These are phyloP conservation scores for Henckelia pumila DNA, from an alignment of 257 asterid genomes.

Conservation along the genomic window DNA sequence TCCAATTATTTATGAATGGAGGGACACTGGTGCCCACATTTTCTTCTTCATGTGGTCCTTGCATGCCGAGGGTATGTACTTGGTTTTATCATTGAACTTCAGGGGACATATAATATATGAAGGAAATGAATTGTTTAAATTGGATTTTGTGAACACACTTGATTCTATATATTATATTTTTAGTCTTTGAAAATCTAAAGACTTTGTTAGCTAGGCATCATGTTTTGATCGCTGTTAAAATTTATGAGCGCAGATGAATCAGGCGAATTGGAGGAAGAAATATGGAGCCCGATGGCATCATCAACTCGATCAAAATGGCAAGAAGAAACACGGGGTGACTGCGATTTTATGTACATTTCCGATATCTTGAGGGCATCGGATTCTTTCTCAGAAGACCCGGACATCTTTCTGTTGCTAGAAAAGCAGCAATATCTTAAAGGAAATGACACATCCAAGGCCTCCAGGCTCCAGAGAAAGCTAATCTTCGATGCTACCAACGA, in stretches of 20 bases:
- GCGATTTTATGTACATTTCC: conserved; percentile 56
- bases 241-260: conserved; percentile 36
- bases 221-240: neutral
- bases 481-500: conserved; percentile 63
- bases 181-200: too few species aligned
- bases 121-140: conserved; percentile 16
- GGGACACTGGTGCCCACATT: conserved; percentile 33
- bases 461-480: conserved; percentile 59
- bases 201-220: too few species aligned
- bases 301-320: conserved; percentile 31
- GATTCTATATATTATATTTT: too few species aligned
- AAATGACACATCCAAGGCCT: conserved; percentile 48
- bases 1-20: conserved; percentile 24
- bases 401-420: conserved; percentile 59
- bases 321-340: conserved; percentile 37
- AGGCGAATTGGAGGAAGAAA: conserved; percentile 59
- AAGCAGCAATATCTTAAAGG: conserved; percentile 74
- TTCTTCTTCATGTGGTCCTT: conserved; percentile 41
- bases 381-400: conserved; percentile 54
- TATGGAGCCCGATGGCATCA: conserved; percentile 45
- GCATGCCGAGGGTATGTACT: conserved; percentile 20
- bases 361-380: conserved; percentile 62
- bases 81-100: conserved; percentile 21
- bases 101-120: conserved; percentile 9
- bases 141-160: conserved; percentile 33